Percentiles rank a stretch among this genome's conserved stretches.
Conservation (phyloP, 2,329 filamentous ascomycete genomes). For the Apiospora marii region DNA sequence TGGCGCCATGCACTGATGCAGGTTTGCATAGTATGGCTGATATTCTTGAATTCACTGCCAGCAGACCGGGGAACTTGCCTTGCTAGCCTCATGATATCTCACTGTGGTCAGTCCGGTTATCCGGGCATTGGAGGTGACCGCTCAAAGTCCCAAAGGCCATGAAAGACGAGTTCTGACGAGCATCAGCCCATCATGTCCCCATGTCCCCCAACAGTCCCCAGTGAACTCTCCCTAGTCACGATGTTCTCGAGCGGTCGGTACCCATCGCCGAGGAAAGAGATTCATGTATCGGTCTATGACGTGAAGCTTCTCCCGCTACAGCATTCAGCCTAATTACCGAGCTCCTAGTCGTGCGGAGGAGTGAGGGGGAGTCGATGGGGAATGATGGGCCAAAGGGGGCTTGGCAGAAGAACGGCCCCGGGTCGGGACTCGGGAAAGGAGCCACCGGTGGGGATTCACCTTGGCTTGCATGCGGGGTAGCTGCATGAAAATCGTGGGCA, state of each 20-base stretch:
- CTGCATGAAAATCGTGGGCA: not conserved
- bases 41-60: not conserved
- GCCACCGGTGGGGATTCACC: constrained; percentile 12
- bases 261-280: not conserved
- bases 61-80: not conserved
- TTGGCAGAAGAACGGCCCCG: not conserved
- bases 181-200: not conserved
- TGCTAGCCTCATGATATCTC: not conserved
- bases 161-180: not conserved
- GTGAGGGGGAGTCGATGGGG: not conserved
- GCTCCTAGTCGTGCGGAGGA: not conserved
- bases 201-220: not conserved
- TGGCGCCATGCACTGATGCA: not conserved
- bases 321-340: not conserved
- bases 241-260: not conserved
- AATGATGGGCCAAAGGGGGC: not conserved
- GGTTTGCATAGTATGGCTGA: not conserved
- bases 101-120: not conserved
- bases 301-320: not conserved
- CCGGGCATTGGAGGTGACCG: not conserved
- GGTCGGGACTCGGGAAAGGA: not conserved
- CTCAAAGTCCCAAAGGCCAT: not conserved
- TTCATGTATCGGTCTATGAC: not conserved
- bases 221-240: not conserved
- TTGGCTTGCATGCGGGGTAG: constrained; percentile 6